Percentiles rank a stretch among this genome's conserved stretches.
These are phyloP conservation scores for Crithidia acanthocephali DNA, from an alignment of 208 protist species.

Conservation along the genomic window DNA sequence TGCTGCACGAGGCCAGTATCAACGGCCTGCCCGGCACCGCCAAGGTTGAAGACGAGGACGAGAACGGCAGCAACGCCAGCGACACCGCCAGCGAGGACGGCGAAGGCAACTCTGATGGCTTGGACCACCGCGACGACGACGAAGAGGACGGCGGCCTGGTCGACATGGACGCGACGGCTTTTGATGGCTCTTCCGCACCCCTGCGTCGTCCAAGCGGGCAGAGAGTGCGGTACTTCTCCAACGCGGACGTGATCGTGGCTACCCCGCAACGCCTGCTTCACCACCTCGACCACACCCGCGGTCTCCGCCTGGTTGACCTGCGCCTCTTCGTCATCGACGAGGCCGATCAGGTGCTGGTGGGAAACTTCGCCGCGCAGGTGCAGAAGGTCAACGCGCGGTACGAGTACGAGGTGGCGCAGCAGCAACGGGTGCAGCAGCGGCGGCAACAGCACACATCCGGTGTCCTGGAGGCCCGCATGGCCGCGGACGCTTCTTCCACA, in stretches of 20 bases:
- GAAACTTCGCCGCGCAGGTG: conserved; percentile 79
- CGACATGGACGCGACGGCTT: background rate
- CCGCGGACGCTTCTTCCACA: background rate
- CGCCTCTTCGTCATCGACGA: conserved; percentile 90
- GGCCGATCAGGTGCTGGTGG: conserved; percentile 86
- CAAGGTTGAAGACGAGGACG: background rate
- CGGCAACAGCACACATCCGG: conserved; percentile 9
- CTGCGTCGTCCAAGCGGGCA: background rate
- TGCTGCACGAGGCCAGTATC: background rate
- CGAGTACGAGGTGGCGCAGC: conserved; percentile 53
- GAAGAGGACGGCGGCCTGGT: background rate
- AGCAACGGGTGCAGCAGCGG: conserved; percentile 25
- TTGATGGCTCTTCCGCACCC: background rate
- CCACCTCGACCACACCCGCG: conserved; percentile 74
- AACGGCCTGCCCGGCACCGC: background rate
- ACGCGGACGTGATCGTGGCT: conserved; percentile 79
- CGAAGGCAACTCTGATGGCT: background rate
- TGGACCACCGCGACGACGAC: background rate
- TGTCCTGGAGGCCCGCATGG: background rate
- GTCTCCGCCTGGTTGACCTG: conserved; percentile 61
- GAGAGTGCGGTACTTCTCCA: conserved; percentile 62
- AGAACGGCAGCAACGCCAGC: background rate
- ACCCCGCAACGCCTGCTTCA: conserved; percentile 85
- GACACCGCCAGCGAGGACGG: background rate
- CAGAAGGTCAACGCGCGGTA: conserved; percentile 81